Percentiles rank a stretch among this genome's conserved stretches.
Conservation (phyloP, 768 basidiomycete species). For the Cystofilobasidium ferigula region DNA sequence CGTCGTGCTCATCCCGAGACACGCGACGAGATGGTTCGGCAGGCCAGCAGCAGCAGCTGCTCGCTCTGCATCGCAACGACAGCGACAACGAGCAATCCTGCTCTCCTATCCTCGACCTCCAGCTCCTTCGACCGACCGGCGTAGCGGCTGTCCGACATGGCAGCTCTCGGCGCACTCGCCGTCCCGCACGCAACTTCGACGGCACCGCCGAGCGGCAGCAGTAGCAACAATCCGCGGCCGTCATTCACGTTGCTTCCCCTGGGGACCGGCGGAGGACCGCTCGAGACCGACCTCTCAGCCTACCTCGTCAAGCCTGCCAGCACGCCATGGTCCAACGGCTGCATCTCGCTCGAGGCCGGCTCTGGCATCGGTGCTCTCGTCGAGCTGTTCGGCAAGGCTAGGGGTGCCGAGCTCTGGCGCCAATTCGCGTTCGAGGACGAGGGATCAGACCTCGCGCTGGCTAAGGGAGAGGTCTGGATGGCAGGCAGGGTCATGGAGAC, state of each 20-base stretch:
- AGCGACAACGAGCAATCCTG: too few relatives aligned
- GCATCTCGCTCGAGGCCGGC: background rate
- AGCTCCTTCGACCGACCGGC: too few relatives aligned
- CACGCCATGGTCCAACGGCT: background rate
- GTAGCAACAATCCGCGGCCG: background rate
- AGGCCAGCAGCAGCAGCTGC: too few relatives aligned
- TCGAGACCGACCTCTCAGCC: background rate
- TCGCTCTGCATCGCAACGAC: too few relatives aligned
- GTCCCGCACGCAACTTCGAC: too few relatives aligned
- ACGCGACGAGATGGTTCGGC: too few relatives aligned
- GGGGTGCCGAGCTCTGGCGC: background rate
- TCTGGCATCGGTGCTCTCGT: background rate
- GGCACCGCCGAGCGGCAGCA: too few relatives aligned
- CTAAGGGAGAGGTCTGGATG: background rate
- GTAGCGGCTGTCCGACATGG: too few relatives aligned
- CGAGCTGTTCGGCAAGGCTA: background rate
- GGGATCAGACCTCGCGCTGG: background rate
- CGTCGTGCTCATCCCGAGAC: too few relatives aligned
- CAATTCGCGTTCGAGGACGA: background rate
- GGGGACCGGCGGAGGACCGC: background rate
- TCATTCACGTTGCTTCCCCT: background rate
- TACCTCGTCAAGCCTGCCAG: background rate
- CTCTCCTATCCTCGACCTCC: too few relatives aligned
- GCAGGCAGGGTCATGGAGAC: constrained; percentile 3
- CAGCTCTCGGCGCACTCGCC: too few relatives aligned